A percentile compares a stretch with the other conserved stretches of the same genome.
Conservation (phyloP, 139 green algal genomes). For the Haematococcus lacustris region DNA sequence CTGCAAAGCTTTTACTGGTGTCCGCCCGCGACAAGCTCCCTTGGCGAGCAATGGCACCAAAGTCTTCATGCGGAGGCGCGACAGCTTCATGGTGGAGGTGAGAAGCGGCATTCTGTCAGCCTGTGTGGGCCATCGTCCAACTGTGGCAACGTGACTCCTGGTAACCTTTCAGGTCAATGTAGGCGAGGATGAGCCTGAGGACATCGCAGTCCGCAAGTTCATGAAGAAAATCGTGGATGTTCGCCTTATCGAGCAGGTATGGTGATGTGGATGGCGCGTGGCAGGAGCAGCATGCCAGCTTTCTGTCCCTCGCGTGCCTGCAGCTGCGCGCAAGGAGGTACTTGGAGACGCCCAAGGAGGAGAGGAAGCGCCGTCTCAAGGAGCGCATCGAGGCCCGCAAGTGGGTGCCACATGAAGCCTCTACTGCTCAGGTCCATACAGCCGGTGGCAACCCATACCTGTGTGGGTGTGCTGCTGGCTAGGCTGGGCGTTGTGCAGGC, state of each 20-base stretch:
- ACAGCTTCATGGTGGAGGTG: conserved; percentile 53
- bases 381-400: conserved; percentile 40
- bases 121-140: too few relatives aligned
- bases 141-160: too few relatives aligned
- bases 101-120: too few relatives aligned
- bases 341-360: conserved; percentile 51
- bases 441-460: too few relatives aligned
- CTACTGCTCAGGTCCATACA: too few relatives aligned
- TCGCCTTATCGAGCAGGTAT: conserved; percentile 43
- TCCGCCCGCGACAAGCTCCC: neutral
- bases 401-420: too few relatives aligned
- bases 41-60: conserved; percentile 22
- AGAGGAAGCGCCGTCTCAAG: conserved; percentile 38
- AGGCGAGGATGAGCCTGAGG: conserved; percentile 49
- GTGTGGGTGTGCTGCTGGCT: too few relatives aligned
- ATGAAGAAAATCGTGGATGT: conserved; percentile 51
- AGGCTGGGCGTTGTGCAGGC: too few relatives aligned
- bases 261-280: neutral
- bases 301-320: neutral
- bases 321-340: conserved; percentile 33
- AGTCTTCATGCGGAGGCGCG: conserved; percentile 21
- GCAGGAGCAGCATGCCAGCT: neutral
- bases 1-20: conserved; percentile 12
- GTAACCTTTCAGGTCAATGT: conserved; percentile 43
- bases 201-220: conserved; percentile 49